These are phyloP conservation scores for Dipteronia dyeriana DNA, from an alignment of 345 rosid genomes.

Conservation along the genomic window DNA sequence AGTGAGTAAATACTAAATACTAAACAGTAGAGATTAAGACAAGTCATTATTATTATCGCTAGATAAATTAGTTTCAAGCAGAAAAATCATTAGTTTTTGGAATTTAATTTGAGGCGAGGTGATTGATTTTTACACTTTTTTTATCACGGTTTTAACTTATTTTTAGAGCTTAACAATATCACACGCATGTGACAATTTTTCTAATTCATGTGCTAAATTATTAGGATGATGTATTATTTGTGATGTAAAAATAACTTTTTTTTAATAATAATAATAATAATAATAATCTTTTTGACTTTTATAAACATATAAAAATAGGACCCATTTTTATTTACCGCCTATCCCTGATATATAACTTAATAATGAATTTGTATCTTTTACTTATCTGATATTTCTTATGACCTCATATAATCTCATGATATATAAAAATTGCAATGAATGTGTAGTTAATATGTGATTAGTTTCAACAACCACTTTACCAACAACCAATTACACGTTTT, in stretches of 20 bases:
- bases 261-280: no score
- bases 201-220: not conserved
- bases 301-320: no score
- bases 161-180: not conserved
- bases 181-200: constrained; percentile 4
- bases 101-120: not conserved
- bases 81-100: not conserved
- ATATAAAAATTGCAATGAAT: no score
- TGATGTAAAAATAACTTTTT: not conserved
- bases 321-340: no score
- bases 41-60: not conserved
- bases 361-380: no score
- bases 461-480: no score
- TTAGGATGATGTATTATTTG: not conserved
- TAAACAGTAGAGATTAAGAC: not conserved
- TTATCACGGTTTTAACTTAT: not conserved
- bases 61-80: not conserved
- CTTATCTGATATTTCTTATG: no score
- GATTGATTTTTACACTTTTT: not conserved
- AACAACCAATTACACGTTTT: no score
- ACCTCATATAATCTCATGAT: no score
- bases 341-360: no score
- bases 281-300: not conserved
- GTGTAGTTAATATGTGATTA: no score
- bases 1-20: not conserved